Evolutionary conservation across 2,329 filamentous ascomycete genomes (phyloP).

Genomic region (Cladosporium sp.): DNA sequence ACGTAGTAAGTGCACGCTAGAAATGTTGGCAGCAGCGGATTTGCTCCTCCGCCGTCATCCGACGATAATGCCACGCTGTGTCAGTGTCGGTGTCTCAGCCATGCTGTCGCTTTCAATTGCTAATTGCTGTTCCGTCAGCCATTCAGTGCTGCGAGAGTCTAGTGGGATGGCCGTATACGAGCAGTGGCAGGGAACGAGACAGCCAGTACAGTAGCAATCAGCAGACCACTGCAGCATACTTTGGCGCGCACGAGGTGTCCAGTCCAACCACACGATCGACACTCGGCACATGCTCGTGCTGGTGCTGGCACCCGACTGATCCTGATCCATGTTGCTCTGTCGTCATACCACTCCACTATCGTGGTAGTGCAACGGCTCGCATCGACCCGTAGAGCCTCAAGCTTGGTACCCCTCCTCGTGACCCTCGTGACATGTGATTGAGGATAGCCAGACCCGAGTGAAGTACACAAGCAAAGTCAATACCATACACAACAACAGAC

Average conservation of each 20-base stretch:
- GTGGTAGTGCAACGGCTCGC: neutral
- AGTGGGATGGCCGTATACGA: neutral
- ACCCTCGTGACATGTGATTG: constrained; percentile 17
- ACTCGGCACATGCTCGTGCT: too few species aligned
- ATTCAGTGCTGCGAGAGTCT: neutral
- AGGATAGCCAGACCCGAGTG: neutral
- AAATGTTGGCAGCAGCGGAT: constrained; percentile 11
- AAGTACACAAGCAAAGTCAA: constrained; percentile 12
- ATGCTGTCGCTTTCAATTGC: neutral
- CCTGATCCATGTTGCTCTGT: neutral
- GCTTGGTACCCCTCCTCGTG: neutral
- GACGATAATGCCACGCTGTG: neutral
- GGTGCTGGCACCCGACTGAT: too few species aligned
- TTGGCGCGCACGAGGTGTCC: constrained; percentile 2
- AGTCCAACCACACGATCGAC: neutral
- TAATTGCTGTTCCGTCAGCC: neutral
- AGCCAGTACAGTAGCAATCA: neutral
- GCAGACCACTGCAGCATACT: constrained; percentile 8
- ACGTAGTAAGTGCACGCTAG: constrained; percentile 5
- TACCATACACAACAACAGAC: constrained; percentile 29
- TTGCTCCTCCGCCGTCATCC: constrained; percentile 9
- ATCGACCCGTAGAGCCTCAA: constrained; percentile 8
- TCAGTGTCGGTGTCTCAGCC: neutral
- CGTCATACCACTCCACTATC: neutral
- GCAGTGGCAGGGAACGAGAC: neutral